These are phyloP conservation scores for Lactarius psammicola DNA, from an alignment of 768 basidiomycete species.

Conservation along the genomic window DNA sequence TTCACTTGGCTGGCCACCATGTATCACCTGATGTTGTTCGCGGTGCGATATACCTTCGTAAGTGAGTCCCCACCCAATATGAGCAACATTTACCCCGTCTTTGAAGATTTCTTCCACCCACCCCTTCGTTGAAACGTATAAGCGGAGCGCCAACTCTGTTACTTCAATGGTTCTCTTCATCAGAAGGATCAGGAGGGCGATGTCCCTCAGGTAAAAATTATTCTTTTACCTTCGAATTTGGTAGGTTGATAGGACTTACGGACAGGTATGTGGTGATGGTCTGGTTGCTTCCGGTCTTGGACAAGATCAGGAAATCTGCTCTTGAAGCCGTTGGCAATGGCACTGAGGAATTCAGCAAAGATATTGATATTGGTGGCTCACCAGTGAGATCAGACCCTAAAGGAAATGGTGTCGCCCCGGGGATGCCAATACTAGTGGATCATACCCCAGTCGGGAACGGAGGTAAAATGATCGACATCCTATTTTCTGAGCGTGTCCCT, in stretches of 20 bases:
- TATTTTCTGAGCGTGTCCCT: not conserved
- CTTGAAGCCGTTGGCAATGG: not conserved
- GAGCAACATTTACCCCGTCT: not conserved
- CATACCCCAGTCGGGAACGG: not conserved
- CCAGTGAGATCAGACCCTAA: not conserved
- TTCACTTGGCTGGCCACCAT: slow-evolving; percentile 7
- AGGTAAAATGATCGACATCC: not conserved
- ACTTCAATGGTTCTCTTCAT: not conserved
- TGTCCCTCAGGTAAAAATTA: not conserved
- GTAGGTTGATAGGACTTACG: not conserved
- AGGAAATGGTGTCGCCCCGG: not conserved
- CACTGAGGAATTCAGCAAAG: not conserved
- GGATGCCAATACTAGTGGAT: not conserved
- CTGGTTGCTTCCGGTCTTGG: not conserved
- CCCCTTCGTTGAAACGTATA: not conserved
- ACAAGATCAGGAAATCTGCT: not conserved
- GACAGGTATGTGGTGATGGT: not conserved
- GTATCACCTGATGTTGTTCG: not conserved
- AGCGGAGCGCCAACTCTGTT: not conserved
- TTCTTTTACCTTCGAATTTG: not conserved
- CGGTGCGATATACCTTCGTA: slow-evolving; percentile 1
- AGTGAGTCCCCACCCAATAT: not conserved
- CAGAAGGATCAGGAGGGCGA: not conserved
- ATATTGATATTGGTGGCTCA: not conserved
- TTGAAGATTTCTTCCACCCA: not conserved